Conservation (phyloP, 805 yeast species). For the Ogataea kodamae region DNA sequence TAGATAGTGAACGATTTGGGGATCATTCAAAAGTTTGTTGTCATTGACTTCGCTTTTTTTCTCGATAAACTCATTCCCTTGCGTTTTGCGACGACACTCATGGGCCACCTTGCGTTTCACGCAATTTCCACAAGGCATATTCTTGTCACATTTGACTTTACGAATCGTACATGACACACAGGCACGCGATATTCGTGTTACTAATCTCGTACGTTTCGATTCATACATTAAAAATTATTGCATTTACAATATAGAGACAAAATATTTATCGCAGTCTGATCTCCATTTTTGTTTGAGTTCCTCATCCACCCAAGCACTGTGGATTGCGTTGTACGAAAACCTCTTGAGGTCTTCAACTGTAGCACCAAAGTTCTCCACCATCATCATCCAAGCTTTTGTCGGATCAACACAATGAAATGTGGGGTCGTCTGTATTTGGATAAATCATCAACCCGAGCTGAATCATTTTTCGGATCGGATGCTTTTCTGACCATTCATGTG, state of each 20-base stretch:
- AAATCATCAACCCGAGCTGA: constrained; percentile 25
- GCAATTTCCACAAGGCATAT: constrained; percentile 24
- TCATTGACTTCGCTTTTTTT: neutral
- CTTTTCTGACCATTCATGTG: constrained; percentile 30
- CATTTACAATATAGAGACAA: constrained; percentile 7
- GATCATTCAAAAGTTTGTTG: constrained; percentile 9
- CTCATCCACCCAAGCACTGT: constrained; percentile 30
- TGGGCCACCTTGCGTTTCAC: constrained; percentile 17
- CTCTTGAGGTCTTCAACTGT: constrained; percentile 20
- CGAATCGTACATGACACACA: constrained; percentile 24
- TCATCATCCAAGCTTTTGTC: constrained; percentile 32
- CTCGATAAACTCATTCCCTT: neutral
- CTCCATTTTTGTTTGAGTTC: constrained; percentile 19
- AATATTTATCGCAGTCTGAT: constrained; percentile 17
- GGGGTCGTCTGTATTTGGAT: constrained; percentile 35
- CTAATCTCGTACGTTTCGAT: neutral
- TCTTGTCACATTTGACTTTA: constrained; percentile 27
- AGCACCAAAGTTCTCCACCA: constrained; percentile 30
- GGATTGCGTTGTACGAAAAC: constrained; percentile 28
- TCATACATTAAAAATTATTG: constrained; percentile 1
- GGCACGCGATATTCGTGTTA: constrained; percentile 15
- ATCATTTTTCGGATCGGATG: constrained; percentile 33
- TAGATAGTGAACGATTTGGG: constrained; percentile 20
- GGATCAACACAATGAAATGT: constrained; percentile 31
- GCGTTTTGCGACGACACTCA: constrained; percentile 15